Evolutionary conservation across 345 rosid species (phyloP).

Genomic region (Eucalyptus curtisii): DNA sequence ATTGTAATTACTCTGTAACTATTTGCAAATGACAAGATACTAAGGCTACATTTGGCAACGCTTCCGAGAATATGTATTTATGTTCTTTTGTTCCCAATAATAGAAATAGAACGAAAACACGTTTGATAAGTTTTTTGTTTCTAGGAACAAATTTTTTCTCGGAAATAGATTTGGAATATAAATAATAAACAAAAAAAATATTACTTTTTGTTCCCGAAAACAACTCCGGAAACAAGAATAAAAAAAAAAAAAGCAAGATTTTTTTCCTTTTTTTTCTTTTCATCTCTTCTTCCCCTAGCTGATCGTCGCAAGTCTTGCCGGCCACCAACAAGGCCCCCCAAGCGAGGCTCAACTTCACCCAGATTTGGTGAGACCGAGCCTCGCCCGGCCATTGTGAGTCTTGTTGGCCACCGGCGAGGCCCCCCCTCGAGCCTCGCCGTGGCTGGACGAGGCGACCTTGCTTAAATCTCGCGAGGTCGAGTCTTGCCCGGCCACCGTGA

Average conservation of each 20-base stretch:
- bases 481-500: fast-evolving
- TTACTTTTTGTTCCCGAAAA: fast-evolving
- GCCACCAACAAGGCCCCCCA: fast-evolving
- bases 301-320: fast-evolving
- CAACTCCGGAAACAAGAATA: fast-evolving
- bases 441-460: fast-evolving
- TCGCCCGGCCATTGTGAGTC: no score
- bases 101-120: fast-evolving
- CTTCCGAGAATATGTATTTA: fast-evolving
- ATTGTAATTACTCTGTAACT: no score
- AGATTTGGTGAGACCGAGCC: no score
- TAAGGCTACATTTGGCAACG: no score
- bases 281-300: no score
- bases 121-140: no score
- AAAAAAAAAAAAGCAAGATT: no score
- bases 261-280: no score
- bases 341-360: no score
- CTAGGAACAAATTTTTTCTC: fast-evolving
- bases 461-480: fast-evolving
- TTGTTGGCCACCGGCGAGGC: fast-evolving
- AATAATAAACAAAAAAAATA: fast-evolving
- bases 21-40: no score
- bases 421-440: fast-evolving
- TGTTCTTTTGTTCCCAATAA: fast-evolving
- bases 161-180: fast-evolving